Conservation (phyloP, 179 eudicot genomes). For the Beta lomatogona region DNA sequence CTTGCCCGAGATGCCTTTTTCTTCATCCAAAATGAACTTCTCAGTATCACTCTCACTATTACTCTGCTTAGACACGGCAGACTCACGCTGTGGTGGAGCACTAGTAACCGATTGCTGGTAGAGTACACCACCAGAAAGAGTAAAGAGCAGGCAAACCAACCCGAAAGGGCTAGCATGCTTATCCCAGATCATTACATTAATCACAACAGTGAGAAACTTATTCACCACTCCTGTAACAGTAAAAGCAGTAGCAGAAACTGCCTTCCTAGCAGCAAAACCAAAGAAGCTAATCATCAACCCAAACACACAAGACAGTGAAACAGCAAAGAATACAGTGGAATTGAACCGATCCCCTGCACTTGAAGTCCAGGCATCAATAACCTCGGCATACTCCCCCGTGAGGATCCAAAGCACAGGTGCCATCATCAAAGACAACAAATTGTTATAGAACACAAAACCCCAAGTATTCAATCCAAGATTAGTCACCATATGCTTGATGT, state of each 20-base stretch:
- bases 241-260: slow-evolving; percentile 92
- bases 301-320: slow-evolving; percentile 81
- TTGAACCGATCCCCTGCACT: slow-evolving; percentile 56
- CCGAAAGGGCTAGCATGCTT: slow-evolving; percentile 94
- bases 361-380: slow-evolving; percentile 50
- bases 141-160: slow-evolving; percentile 79
- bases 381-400: slow-evolving; percentile 89
- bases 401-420: slow-evolving; percentile 84
- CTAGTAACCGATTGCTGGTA: slow-evolving; percentile 95
- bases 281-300: slow-evolving; percentile 93
- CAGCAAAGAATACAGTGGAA: slow-evolving; percentile 66
- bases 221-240: slow-evolving; percentile 99
- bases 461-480: slow-evolving; percentile 94
- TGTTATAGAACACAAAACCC: slow-evolving; percentile 93
- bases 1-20: slow-evolving; percentile 56
- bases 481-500: slow-evolving; percentile 97
- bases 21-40: slow-evolving; percentile 47
- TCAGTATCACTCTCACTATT: slow-evolving; percentile 44
- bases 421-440: slow-evolving; percentile 88
- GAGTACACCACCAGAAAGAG: slow-evolving; percentile 82
- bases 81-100: slow-evolving; percentile 46
- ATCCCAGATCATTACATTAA: slow-evolving; percentile 96
- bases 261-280: slow-evolving; percentile 92
- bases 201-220: slow-evolving; percentile 86
- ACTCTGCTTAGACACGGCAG: slow-evolving; percentile 46